These are phyloP conservation scores for Rhizophlyctis rosea DNA, from an alignment of 192 early-diverging fungal genomes.

Conservation along the genomic window DNA sequence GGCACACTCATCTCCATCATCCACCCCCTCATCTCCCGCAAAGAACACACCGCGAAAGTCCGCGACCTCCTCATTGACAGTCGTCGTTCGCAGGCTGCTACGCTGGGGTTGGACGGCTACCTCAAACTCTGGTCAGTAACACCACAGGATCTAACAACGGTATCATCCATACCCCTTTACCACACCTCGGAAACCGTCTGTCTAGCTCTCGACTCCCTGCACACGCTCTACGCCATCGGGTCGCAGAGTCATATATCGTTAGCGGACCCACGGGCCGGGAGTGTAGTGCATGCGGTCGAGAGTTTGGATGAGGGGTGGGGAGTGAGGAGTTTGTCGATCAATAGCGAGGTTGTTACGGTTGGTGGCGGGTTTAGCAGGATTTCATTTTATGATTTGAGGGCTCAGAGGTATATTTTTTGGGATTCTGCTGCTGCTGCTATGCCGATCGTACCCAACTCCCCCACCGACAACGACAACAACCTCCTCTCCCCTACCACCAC, in stretches of 20 bases:
- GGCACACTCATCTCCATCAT: slow-evolving; percentile 22
- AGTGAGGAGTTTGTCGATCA: slow-evolving; percentile 51
- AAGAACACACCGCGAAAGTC: slow-evolving; percentile 47
- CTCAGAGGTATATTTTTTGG: slow-evolving; percentile 52
- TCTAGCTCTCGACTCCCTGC: slow-evolving; percentile 11
- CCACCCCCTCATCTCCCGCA: slow-evolving; percentile 31
- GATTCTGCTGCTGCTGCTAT: background rate
- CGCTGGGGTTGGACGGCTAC: slow-evolving; percentile 57
- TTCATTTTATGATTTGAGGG: slow-evolving; percentile 62
- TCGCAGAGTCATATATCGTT: slow-evolving; percentile 39
- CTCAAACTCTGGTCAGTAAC: slow-evolving; percentile 70
- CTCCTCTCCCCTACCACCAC: background rate
- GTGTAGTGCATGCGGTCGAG: slow-evolving; percentile 45
- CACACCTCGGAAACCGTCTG: slow-evolving; percentile 34
- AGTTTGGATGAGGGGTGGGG: slow-evolving; percentile 71
- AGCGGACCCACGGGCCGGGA: slow-evolving; percentile 35
- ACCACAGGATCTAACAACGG: slow-evolving; percentile 35
- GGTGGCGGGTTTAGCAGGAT: slow-evolving; percentile 64
- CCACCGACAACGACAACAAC: background rate
- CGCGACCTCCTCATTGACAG: slow-evolving; percentile 53
- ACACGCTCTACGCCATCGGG: slow-evolving; percentile 41
- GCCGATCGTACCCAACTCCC: background rate
- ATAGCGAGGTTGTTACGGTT: slow-evolving; percentile 49
- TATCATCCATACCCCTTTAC: slow-evolving; percentile 28
- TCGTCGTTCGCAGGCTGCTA: slow-evolving; percentile 36